Evolutionary conservation across 352 stramenopile genomes (phyloP).

Genomic region (Phytophthora gonapodyides): DNA sequence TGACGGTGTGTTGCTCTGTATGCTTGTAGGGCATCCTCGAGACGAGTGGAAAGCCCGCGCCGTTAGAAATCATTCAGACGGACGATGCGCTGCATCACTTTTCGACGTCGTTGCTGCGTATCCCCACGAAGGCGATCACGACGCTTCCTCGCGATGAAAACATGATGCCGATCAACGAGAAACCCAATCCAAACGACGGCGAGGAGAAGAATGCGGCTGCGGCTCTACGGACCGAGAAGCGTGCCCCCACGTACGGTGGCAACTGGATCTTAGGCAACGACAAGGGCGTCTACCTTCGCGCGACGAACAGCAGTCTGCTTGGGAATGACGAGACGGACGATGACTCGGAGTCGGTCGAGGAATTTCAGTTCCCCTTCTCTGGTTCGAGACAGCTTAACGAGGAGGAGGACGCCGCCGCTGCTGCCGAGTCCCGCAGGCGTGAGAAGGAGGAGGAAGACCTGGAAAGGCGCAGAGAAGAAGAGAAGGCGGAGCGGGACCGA

Average conservation of each 20-base stretch:
- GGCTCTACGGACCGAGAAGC: slow-evolving; percentile 19
- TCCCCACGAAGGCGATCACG: slow-evolving; percentile 79
- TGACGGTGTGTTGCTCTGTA: slow-evolving; percentile 6
- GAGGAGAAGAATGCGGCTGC: slow-evolving; percentile 23
- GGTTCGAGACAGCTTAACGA: slow-evolving; percentile 37
- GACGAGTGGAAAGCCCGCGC: slow-evolving; percentile 34
- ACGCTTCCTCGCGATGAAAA: slow-evolving; percentile 73
- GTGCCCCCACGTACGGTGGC: slow-evolving; percentile 50
- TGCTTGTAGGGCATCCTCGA: slow-evolving; percentile 52
- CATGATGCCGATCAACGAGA: slow-evolving; percentile 48
- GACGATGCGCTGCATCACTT: slow-evolving; percentile 68
- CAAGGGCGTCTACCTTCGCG: slow-evolving; percentile 75
- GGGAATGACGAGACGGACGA: slow-evolving; percentile 67
- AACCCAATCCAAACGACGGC: slow-evolving; percentile 24
- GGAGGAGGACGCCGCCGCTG: slow-evolving; percentile 39
- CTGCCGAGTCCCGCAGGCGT: slow-evolving; percentile 30
- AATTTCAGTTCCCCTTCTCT: slow-evolving; percentile 57
- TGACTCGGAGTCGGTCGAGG: slow-evolving; percentile 55
- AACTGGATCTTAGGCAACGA: slow-evolving; percentile 85
- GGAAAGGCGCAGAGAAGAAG: slow-evolving; percentile 38
- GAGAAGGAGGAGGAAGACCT: slow-evolving; percentile 45
- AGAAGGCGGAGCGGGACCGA: slow-evolving; percentile 45
- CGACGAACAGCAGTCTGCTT: slow-evolving; percentile 74
- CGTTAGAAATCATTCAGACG: slow-evolving; percentile 59
- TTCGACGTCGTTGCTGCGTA: slow-evolving; percentile 65